phyloP scores from a whole-genome alignment of 495 filamentous ascomycete genomes.

The Penicillium argentinense region DNA sequence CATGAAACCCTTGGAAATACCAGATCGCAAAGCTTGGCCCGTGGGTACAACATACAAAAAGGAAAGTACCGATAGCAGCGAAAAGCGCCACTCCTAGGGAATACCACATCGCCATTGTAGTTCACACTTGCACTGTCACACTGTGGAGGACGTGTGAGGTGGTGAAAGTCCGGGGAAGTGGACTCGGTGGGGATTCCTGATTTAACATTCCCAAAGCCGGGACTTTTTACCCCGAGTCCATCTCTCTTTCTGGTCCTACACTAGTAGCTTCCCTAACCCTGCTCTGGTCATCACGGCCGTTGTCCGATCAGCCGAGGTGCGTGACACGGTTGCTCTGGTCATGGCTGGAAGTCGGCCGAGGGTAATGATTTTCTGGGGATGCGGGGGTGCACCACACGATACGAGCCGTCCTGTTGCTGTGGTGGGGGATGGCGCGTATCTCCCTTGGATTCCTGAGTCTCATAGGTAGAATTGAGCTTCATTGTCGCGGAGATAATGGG shows the following conservation, averaged over 20 bases:
- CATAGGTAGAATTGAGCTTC: too few species aligned
- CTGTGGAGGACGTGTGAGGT: constrained; percentile 4
- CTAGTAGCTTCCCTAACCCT: too few species aligned
- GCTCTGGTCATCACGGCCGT: constrained; percentile 7
- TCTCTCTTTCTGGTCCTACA: too few species aligned
- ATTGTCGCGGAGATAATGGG: too few species aligned
- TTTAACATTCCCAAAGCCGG: too few species aligned
- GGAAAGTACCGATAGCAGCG: constrained; percentile 57
- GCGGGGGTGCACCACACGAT: constrained; percentile 13
- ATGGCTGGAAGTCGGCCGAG: constrained; percentile 31
- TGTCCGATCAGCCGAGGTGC: constrained; percentile 25
- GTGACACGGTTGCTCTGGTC: constrained; percentile 8
- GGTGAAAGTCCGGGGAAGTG: constrained; percentile 4
- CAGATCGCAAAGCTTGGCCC: neutral
- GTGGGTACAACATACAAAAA: constrained; percentile 46
- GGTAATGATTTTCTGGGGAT: constrained; percentile 19
- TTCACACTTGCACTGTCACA: too few species aligned
- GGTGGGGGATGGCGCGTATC: too few species aligned
- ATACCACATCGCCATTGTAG: constrained; percentile 43
- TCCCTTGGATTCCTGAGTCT: too few species aligned
- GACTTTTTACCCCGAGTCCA: too few species aligned
- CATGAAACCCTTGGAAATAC: neutral
- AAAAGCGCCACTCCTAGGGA: constrained; percentile 52
- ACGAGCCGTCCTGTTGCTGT: too few species aligned
- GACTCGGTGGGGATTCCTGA: too few species aligned